Conservation (phyloP, 1,284 basidiomycete genomes). For the Mycena citricolor region DNA sequence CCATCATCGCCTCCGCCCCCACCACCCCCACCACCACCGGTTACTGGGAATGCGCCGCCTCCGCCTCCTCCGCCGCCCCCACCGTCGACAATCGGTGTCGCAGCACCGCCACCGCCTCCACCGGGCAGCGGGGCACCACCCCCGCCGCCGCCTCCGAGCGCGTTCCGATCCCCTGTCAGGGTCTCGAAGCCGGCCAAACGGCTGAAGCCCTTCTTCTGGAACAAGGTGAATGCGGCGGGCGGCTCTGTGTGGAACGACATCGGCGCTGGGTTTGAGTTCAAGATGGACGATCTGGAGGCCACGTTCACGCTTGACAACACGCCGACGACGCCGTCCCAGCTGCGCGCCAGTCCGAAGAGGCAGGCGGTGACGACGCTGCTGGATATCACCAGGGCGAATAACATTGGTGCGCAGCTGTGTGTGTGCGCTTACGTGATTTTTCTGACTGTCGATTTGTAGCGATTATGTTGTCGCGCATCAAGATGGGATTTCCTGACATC, state of each 20-base stretch:
- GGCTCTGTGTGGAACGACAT: conserved; percentile 65
- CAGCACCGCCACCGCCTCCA: conserved; percentile 33
- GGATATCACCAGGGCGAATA: conserved; percentile 82
- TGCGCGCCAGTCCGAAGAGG: conserved; percentile 47
- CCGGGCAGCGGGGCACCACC: conserved; percentile 32
- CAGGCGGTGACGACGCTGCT: conserved; percentile 68
- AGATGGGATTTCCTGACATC: conserved; percentile 63
- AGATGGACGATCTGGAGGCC: conserved; percentile 71
- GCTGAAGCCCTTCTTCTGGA: conserved; percentile 90
- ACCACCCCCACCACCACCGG: conserved; percentile 29
- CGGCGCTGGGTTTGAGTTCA: conserved; percentile 42
- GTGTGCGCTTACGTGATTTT: neutral
- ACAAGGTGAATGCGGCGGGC: conserved; percentile 58
- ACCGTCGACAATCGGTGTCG: conserved; percentile 25
- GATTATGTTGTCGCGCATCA: conserved; percentile 80
- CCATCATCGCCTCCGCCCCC: conserved; percentile 28
- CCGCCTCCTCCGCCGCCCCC: conserved; percentile 30
- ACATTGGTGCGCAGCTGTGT: conserved; percentile 57
- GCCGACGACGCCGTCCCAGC: conserved; percentile 43
- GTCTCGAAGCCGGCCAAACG: conserved; percentile 51
- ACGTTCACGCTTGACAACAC: conserved; percentile 68
- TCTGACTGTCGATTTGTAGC: conserved; percentile 42
- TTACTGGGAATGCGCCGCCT: conserved; percentile 24
- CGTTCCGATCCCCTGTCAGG: conserved; percentile 35
- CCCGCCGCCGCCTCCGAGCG: conserved; percentile 39